Conservation (phyloP, 78 protist genomes). For the Dictyostelium firmibasis region DNA sequence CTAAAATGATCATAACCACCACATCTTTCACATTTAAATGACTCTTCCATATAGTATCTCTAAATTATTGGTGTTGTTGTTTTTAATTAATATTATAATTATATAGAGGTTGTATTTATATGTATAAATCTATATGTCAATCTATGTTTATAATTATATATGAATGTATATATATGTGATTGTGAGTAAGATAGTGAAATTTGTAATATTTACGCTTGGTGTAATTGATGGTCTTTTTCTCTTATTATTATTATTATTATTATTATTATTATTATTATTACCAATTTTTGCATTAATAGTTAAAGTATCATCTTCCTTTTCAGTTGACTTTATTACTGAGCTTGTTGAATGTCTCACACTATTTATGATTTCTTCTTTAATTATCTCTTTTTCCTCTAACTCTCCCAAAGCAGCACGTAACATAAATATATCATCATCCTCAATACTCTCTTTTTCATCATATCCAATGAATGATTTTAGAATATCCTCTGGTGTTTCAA, state of each 20-base stretch:
- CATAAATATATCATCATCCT: constrained; percentile 44
- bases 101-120: background rate
- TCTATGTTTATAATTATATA: no score
- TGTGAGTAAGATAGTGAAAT: no score
- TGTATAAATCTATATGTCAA: no score
- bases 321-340: background rate
- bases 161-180: background rate
- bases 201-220: background rate
- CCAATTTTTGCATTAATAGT: background rate
- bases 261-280: background rate
- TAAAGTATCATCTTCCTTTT: background rate
- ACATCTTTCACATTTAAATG: constrained; percentile 51
- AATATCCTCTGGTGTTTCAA: constrained; percentile 1
- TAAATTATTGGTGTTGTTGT: background rate
- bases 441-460: constrained; percentile 16
- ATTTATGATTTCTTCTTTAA: constrained; percentile 7
- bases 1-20: constrained; percentile 38
- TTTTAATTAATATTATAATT: background rate
- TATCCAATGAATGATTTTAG: constrained; percentile 29
- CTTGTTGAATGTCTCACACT: background rate
- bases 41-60: constrained; percentile 53
- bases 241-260: background rate
- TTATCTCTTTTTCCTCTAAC: constrained; percentile 15
- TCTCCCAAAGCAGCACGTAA: constrained; percentile 59
- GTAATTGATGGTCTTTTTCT: background rate